Conservation (phyloP, 2,329 filamentous ascomycete genomes). For the Beauveria sp. region DNA sequence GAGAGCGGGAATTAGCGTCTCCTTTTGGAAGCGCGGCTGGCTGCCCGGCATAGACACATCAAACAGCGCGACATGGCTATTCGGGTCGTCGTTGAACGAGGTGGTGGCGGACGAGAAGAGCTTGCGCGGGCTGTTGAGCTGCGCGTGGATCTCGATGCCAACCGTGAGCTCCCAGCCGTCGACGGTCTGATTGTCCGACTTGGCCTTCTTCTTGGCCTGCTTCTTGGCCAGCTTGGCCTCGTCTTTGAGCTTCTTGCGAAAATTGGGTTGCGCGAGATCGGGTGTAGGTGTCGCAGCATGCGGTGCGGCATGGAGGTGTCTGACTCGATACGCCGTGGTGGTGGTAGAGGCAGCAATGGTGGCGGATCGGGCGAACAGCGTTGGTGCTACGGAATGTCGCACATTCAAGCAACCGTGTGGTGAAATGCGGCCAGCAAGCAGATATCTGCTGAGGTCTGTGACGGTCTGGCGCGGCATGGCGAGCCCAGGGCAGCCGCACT, state of each 20-base stretch:
- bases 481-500: not conserved
- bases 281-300: constrained; percentile 17
- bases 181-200: constrained; percentile 42
- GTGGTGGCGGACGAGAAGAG: constrained; percentile 73
- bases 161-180: constrained; percentile 87
- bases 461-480: constrained; percentile 39
- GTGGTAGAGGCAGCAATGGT: constrained; percentile 6
- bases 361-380: constrained; percentile 13
- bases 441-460: constrained; percentile 39
- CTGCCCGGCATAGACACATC: constrained; percentile 85
- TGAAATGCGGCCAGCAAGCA: constrained; percentile 38
- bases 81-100: constrained; percentile 61
- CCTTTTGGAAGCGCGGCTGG: constrained; percentile 77
- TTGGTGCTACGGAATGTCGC: constrained; percentile 14
- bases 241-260: constrained; percentile 67
- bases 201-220: constrained; percentile 43
- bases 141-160: constrained; percentile 94
- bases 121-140: constrained; percentile 82
- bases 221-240: constrained; percentile 65
- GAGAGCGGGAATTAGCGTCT: constrained; percentile 79
- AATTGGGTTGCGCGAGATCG: constrained; percentile 33
- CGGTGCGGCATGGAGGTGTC: constrained; percentile 26
- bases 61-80: constrained; percentile 82
- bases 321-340: constrained; percentile 14
- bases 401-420: constrained; percentile 32